Percentiles rank a stretch among this genome's conserved stretches.
Evolutionary conservation across 116 monocot genomes (phyloP).

Genomic region (Papilionanthe hybrid): DNA sequence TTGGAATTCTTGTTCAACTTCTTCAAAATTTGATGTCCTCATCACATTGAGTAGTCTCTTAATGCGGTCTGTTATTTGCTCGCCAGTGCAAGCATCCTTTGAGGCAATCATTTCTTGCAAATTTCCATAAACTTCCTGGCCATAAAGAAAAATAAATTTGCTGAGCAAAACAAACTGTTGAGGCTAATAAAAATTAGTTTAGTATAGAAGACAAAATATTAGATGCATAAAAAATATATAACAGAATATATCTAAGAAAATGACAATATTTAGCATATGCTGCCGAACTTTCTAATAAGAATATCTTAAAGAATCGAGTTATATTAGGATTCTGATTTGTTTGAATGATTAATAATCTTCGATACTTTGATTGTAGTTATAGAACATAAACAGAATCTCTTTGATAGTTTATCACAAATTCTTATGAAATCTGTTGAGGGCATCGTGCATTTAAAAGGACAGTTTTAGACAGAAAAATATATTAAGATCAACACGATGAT

Average conservation of each 20-base stretch:
- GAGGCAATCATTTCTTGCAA: constrained; percentile 14
- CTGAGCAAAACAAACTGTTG: background rate
- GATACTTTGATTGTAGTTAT: no score
- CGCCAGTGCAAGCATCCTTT: constrained; percentile 14
- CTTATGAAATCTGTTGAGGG: background rate
- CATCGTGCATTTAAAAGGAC: no score
- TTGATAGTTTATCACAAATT: background rate
- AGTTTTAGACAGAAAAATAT: no score
- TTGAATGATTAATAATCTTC: background rate
- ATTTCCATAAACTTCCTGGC: constrained; percentile 30
- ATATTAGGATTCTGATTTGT: background rate
- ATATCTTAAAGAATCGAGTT: background rate
- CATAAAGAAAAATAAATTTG: background rate
- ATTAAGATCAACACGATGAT: no score
- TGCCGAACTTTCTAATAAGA: background rate
- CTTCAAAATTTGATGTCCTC: constrained; percentile 18
- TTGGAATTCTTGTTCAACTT: constrained; percentile 35
- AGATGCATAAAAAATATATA: background rate
- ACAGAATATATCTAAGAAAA: background rate
- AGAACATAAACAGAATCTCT: background rate
- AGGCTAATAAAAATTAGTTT: background rate
- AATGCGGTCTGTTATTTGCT: constrained; percentile 5
- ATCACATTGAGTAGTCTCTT: constrained; percentile 24
- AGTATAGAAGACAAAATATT: background rate
- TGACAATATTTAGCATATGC: background rate